These are phyloP conservation scores for Cladosporium oxysporum DNA, from an alignment of 2,329 filamentous ascomycete species.

Conservation along the genomic window DNA sequence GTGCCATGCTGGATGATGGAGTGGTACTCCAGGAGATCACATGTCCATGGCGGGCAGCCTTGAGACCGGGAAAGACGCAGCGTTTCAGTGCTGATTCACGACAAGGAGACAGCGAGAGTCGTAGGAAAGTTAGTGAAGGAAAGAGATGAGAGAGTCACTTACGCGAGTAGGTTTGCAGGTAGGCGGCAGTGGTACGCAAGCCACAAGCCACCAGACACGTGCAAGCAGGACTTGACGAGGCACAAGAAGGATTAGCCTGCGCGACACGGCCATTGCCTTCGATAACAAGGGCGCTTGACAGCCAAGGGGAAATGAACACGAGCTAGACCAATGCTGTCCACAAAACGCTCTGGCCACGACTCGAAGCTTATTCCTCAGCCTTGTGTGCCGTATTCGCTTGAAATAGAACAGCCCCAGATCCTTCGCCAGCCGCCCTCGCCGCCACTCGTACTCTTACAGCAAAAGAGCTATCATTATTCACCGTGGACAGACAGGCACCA, in stretches of 20 bases:
- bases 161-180: neutral
- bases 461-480: neutral
- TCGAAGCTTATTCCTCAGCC: neutral
- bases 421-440: neutral
- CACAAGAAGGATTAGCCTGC: neutral
- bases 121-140: neutral
- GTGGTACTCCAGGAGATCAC: neutral
- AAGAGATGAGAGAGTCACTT: neutral
- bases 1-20: neutral
- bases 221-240: neutral
- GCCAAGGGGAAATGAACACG: neutral
- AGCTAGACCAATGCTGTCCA: neutral
- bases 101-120: neutral
- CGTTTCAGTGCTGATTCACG: neutral
- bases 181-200: neutral
- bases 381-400: neutral
- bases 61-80: neutral
- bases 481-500: neutral
- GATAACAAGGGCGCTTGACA: neutral
- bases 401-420: neutral
- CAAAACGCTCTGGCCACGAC: neutral
- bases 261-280: neutral
- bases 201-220: neutral
- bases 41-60: neutral
- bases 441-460: neutral